Evolutionary conservation across 1,284 basidiomycete genomes (phyloP).

Genomic region (Gastroboletus turbinatus): DNA sequence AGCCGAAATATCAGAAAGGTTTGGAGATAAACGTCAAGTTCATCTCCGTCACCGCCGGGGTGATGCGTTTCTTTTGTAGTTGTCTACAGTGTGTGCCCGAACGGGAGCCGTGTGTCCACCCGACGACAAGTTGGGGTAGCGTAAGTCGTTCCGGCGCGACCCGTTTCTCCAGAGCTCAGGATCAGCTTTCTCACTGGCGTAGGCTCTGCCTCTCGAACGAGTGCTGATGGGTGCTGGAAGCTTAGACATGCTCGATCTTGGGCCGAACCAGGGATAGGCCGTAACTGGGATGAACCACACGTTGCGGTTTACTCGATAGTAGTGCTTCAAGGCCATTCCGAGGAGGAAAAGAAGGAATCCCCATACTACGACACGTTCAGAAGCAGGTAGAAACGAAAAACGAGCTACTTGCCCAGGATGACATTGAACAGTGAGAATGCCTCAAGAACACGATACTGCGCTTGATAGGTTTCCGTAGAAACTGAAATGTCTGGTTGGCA

Average conservation of each 20-base stretch:
- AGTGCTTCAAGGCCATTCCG: slow-evolving; percentile 61
- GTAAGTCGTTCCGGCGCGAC: slow-evolving; percentile 21
- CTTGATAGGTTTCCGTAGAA: slow-evolving; percentile 73
- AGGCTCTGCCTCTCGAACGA: slow-evolving; percentile 35
- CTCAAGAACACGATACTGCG: slow-evolving; percentile 77
- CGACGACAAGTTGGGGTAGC: slow-evolving; percentile 34
- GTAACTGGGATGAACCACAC: slow-evolving; percentile 77
- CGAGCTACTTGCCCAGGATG: slow-evolving; percentile 52
- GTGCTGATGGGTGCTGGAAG: slow-evolving; percentile 32
- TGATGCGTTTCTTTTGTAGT: slow-evolving; percentile 44
- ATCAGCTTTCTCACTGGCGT: slow-evolving; percentile 24
- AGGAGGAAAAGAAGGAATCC: slow-evolving; percentile 60
- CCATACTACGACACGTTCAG: slow-evolving; percentile 48
- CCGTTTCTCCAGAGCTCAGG: slow-evolving; percentile 25
- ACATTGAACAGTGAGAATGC: slow-evolving; percentile 77
- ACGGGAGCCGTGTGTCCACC: slow-evolving; percentile 33
- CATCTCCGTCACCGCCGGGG: slow-evolving; percentile 44
- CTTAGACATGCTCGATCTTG: slow-evolving; percentile 39
- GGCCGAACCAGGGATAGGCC: slow-evolving; percentile 67
- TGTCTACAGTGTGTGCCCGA: slow-evolving; percentile 37
- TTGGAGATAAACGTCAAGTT: slow-evolving; percentile 5
- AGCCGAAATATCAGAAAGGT: slow-evolving; percentile 7
- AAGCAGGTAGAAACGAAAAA: slow-evolving; percentile 5
- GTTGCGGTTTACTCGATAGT: slow-evolving; percentile 61
- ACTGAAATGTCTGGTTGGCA: slow-evolving; percentile 33